Evolutionary conservation across 2,329 filamentous ascomycete species (phyloP).

Genomic region (Cordyceps fumosorosea): DNA sequence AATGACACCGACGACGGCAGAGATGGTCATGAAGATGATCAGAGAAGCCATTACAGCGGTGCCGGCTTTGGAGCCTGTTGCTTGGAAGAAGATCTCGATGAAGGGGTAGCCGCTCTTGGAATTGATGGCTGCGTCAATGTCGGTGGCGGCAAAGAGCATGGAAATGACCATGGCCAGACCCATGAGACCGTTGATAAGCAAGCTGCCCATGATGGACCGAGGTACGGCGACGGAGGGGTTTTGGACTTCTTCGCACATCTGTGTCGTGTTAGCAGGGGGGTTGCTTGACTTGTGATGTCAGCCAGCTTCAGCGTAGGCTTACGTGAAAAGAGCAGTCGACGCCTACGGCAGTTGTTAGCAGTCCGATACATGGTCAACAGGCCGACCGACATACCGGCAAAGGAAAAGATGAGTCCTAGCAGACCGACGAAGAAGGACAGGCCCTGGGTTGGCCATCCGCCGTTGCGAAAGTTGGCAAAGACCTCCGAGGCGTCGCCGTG

Average conservation of each 20-base stretch:
- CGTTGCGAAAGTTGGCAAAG: slow-evolving; percentile 17
- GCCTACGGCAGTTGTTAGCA: neutral
- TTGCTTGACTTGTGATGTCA: neutral
- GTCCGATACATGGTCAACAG: neutral
- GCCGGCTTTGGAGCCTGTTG: slow-evolving; percentile 39
- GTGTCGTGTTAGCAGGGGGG: neutral
- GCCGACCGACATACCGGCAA: neutral
- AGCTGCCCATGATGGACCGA: slow-evolving; percentile 40
- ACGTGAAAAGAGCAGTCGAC: slow-evolving; percentile 11
- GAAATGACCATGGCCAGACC: slow-evolving; percentile 53
- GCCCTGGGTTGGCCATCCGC: slow-evolving; percentile 6
- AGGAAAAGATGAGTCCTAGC: neutral
- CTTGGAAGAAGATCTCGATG: slow-evolving; percentile 50
- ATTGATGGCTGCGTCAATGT: slow-evolving; percentile 37
- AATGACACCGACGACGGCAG: slow-evolving; percentile 45
- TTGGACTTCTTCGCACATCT: slow-evolving; percentile 40
- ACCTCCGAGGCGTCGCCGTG: slow-evolving; percentile 22
- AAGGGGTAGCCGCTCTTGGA: slow-evolving; percentile 48
- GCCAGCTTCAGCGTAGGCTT: neutral
- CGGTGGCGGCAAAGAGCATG: slow-evolving; percentile 46
- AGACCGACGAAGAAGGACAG: slow-evolving; percentile 7
- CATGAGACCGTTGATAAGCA: slow-evolving; percentile 43
- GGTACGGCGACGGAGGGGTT: slow-evolving; percentile 45
- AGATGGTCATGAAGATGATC: slow-evolving; percentile 41
- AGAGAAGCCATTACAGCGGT: slow-evolving; percentile 44